Base-by-base conservation (phyloP, 208 protist species). In the Acanthamoeba lenticulata region DNA sequence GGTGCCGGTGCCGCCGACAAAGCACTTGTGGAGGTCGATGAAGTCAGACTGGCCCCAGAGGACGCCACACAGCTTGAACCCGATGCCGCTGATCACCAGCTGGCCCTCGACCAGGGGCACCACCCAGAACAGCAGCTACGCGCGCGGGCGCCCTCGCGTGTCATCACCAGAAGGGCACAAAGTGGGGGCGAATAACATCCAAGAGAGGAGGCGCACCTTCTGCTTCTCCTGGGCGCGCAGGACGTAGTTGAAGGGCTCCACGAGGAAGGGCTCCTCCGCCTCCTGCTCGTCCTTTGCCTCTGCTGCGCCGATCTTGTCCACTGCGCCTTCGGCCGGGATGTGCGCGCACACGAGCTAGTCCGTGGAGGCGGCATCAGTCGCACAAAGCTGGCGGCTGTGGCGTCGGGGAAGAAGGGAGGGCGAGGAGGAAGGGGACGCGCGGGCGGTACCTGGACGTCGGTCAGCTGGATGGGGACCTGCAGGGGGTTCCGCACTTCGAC, bases 381-480 rank as follows among this genome's bases (percentile, higher is more conserved):
- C n/a, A n/a, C n/a, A n/a, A n/a, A n/a, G n/a, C n/a, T n/a, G n/a
- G n/a, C n/a, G n/a, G n/a, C n/a, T n/a, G n/a, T n/a, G n/a, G n/a
- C n/a, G n/a, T n/a, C n/a, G n/a, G n/a, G n/a, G n/a, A n/a, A n/a
- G n/a, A n/a, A n/a, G n/a, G n/a, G n/a, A n/a, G n/a, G n/a, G 45
- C 45, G 15, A 15, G 5, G 45, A 15, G 45, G 9, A 60, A 24
- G 52, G 27, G 52, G 27, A 60, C 11, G 4, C 52, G 19, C 52
- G 52, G n/a, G n/a, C n/a, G n/a, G n/a, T 3, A 74, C 65, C 65
- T 79, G 69, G 21, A 79, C 69, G 24, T 88, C 45, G 21, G 79
- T 88, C 27, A 88, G 49, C 36, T 88, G 79, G 79, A 88, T 88
- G 24, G 79, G 79, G n/a, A 88, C 79, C 7, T 88, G 79, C 9